Conservation (phyloP, 257 asterid species). For the Solanum peruvianum region DNA sequence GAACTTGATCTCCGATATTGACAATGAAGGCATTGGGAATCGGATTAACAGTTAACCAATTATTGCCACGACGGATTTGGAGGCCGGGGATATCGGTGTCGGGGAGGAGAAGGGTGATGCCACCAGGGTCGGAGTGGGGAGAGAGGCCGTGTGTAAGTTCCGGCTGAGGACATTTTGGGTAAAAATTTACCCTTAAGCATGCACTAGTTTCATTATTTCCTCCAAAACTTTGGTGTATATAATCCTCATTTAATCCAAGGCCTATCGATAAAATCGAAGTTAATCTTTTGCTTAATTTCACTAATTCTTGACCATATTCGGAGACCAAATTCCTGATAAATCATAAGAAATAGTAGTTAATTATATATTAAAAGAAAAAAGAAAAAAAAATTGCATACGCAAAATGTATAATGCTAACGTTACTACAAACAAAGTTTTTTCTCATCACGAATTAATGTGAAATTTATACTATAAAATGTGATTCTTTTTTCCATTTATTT, state of each 20-base stretch:
- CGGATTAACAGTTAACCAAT: slow-evolving; percentile 70
- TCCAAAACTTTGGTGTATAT: slow-evolving; percentile 54
- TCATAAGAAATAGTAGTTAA: background rate
- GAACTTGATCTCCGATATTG: slow-evolving; percentile 78
- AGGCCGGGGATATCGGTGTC: slow-evolving; percentile 64
- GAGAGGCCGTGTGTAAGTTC: slow-evolving; percentile 78
- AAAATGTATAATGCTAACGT: background rate
- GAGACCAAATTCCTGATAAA: slow-evolving; percentile 37
- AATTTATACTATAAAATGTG: no score
- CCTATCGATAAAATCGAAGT: slow-evolving; percentile 39
- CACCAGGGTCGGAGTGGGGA: slow-evolving; percentile 82
- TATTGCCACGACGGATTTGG: slow-evolving; percentile 47
- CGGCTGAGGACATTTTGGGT: slow-evolving; percentile 92
- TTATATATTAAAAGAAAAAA: no score
- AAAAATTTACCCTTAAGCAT: slow-evolving; percentile 60
- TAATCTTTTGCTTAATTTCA: slow-evolving; percentile 37
- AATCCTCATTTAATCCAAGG: slow-evolving; percentile 55
- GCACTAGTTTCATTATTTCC: slow-evolving; percentile 39
- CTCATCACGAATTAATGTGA: background rate
- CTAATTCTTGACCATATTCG: slow-evolving; percentile 47
- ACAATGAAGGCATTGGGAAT: slow-evolving; percentile 56
- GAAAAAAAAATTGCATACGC: no score
- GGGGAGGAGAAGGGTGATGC: slow-evolving; percentile 67
- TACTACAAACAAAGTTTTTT: no score
- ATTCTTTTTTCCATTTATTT: no score